Evolutionary conservation across 495 filamentous ascomycete genomes (phyloP), one percentile per base, ranked within the genome.

Genomic region (Aspergillus saccharolyticus): DNA sequence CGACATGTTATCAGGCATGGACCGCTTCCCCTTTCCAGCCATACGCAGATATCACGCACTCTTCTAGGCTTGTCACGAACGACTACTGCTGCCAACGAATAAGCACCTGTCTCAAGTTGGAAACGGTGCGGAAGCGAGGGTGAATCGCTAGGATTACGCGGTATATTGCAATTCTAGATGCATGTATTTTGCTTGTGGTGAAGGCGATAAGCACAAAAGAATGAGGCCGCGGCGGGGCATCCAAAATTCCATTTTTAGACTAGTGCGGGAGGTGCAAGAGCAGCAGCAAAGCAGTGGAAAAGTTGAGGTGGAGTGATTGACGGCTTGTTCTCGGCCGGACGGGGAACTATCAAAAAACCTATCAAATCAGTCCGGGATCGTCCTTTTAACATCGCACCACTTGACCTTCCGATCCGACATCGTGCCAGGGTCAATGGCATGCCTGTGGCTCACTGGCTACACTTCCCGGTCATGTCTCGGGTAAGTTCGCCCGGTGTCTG

Each of bases 11-110:
- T 55, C 62, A 16, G 71, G 58, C 70, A 73, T 73, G 47, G 58
- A 59, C 64, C 71, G 64, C 58, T 76, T 73, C 25, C 55, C 70
- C 18, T 58, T 48, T 44, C 61, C 61, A 33, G 64, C 58, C 67
- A 72, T 56, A 15, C 16, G 42, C 33, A 33, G 43, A 39, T 2
- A 22, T 16, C 43, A 19, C 15, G 18, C n/a, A 46, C 44, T 18
- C 9, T 45, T 2, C 4, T 28, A 5, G 33, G 33, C 14, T 5
- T 39, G 7, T 15, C 33, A 39, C 5, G 12, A 39, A 39, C 6
- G 33, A 15, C 10, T 39, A 5, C 33, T 10, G 4, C 33, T 12
- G 33, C 33, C 33, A 39, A 39, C 33, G 12, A 15, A 39, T 39
- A 39, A 10, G 4, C 33, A 39, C 7, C 33, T 39, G 7, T 5